Conservation (phyloP, 208 protist genomes). For the Endotrypanum monterogeii region DNA sequence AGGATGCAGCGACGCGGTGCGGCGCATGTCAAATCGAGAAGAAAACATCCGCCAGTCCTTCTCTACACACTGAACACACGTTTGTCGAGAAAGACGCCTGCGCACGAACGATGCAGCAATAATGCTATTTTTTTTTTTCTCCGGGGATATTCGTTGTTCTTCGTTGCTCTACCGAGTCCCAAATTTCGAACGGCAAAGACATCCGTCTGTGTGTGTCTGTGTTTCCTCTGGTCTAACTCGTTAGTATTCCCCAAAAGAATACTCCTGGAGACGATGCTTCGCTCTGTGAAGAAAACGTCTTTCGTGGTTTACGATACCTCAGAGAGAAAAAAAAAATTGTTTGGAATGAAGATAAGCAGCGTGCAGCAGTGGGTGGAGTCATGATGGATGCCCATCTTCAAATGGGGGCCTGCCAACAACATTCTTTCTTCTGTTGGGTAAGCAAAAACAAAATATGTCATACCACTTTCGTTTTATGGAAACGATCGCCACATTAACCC, state of each 20-base stretch:
- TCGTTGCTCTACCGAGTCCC: background rate
- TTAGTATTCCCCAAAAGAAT: background rate
- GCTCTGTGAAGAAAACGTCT: too few species aligned
- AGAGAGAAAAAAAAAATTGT: too few species aligned
- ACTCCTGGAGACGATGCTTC: background rate
- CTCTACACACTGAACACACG: constrained; percentile 31
- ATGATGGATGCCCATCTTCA: background rate
- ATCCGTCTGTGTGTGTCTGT: background rate
- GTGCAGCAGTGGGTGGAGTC: background rate
- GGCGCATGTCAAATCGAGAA: constrained; percentile 69
- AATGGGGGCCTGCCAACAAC: background rate
- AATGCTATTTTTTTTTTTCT: background rate
- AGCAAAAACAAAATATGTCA: background rate
- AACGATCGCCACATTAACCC: background rate
- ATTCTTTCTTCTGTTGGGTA: too few species aligned
- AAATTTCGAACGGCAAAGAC: background rate
- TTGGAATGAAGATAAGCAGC: background rate
- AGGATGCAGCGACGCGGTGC: constrained; percentile 56
- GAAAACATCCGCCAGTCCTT: constrained; percentile 80
- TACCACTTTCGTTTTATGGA: background rate
- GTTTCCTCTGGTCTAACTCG: background rate
- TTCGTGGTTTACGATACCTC: background rate
- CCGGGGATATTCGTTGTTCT: too few species aligned
- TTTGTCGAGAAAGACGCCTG: background rate
- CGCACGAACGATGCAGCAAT: background rate